These are phyloP conservation scores for Plenodomus tracheiphilus DNA, from an alignment of 2,329 filamentous ascomycete species.

Conservation along the genomic window DNA sequence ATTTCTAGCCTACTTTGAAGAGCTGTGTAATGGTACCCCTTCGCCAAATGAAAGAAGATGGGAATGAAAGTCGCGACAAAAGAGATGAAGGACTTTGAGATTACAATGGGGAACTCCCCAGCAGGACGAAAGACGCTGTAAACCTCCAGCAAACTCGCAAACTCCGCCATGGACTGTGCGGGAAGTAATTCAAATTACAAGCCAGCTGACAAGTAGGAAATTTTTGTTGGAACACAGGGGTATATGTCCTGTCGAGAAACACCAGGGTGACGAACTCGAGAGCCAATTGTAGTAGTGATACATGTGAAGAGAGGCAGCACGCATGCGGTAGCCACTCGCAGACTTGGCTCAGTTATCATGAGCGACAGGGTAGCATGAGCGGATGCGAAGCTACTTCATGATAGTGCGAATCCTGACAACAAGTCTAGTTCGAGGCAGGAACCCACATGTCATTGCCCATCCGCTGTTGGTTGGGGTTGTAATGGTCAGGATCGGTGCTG, in stretches of 20 bases:
- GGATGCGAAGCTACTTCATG: background rate
- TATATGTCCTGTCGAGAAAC: slow-evolving; percentile 46
- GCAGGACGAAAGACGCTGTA: slow-evolving; percentile 9
- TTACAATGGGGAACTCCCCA: slow-evolving; percentile 25
- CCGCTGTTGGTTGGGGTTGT: slow-evolving; percentile 47
- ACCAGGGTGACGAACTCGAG: slow-evolving; percentile 39
- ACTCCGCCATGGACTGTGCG: slow-evolving; percentile 32
- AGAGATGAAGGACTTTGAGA: slow-evolving; percentile 23
- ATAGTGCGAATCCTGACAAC: background rate
- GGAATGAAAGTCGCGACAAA: slow-evolving; percentile 31
- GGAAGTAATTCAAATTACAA: slow-evolving; percentile 31
- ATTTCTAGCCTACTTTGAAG: slow-evolving; percentile 12
- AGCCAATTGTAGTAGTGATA: slow-evolving; percentile 38
- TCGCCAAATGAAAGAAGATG: slow-evolving; percentile 19
- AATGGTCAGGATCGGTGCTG: slow-evolving; percentile 67
- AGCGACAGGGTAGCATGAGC: background rate
- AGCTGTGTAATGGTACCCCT: slow-evolving; percentile 14
- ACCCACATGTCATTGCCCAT: slow-evolving; percentile 47
- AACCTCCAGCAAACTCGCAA: slow-evolving; percentile 22
- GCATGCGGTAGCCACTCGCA: background rate
- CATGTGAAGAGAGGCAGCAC: slow-evolving; percentile 7
- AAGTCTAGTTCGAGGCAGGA: slow-evolving; percentile 46
- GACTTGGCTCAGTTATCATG: background rate
- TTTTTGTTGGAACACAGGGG: slow-evolving; percentile 46
- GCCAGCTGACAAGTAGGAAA: slow-evolving; percentile 32